Evolutionary conservation across 148 eudicot genomes (phyloP).

Genomic region (Dianthus caryophyllus): DNA sequence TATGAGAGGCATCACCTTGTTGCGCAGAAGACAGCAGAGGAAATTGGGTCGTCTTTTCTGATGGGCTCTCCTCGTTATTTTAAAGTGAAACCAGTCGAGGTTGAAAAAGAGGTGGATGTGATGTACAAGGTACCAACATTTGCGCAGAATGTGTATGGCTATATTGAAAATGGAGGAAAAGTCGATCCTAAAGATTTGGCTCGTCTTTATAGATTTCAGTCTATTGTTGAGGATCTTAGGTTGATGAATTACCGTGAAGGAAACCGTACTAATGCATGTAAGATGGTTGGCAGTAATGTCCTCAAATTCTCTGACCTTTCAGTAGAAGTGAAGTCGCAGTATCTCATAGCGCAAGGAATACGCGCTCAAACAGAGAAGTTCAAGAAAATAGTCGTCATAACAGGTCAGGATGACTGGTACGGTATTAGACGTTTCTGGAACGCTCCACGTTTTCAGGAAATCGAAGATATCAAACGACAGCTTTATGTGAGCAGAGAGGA

Average conservation of each 20-base stretch:
- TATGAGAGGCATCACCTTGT: conserved; percentile 46
- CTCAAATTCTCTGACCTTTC: not conserved
- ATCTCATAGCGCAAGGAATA: conserved; percentile 8
- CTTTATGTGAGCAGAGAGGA: conserved; percentile 9
- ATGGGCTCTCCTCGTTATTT: conserved; percentile 15
- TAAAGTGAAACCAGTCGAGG: not conserved
- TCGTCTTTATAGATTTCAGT: not conserved
- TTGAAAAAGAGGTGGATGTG: not conserved
- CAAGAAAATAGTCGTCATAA: conserved; percentile 7
- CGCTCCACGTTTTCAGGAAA: not conserved
- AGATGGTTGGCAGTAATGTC: not conserved
- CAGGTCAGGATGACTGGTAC: conserved; percentile 1
- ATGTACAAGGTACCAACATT: not conserved
- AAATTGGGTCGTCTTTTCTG: conserved; percentile 65
- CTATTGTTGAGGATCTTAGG: conserved; percentile 5
- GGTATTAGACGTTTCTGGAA: conserved; percentile 8
- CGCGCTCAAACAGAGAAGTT: conserved; percentile 13
- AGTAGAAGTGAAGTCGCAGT: conserved; percentile 3
- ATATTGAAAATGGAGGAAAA: conserved; percentile 1
- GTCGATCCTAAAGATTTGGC: not conserved
- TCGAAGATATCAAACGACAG: not conserved
- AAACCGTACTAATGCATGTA: not conserved
- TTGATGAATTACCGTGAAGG: not conserved
- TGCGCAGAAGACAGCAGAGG: conserved; percentile 56
- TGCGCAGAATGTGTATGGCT: not conserved